These are phyloP conservation scores for Paecilomyces dactylethromorphus DNA, from an alignment of 2,329 filamentous ascomycete genomes.

Conservation along the genomic window DNA sequence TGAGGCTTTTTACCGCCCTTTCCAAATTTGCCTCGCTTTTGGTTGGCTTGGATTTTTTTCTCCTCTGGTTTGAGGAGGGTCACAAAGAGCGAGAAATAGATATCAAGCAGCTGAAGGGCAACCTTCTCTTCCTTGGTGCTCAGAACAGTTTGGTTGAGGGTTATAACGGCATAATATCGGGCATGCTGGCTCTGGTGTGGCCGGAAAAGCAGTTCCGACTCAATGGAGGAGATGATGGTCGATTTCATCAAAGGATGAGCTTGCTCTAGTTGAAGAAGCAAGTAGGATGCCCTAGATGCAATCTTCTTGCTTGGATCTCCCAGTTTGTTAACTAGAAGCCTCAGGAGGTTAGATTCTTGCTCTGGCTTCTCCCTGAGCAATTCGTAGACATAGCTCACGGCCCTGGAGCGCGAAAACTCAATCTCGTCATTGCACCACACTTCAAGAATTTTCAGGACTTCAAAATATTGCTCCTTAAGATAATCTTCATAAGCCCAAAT, in stretches of 20 bases:
- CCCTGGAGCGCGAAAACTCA: constrained; percentile 80
- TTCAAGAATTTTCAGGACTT: constrained; percentile 84
- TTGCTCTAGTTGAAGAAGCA: constrained; percentile 84
- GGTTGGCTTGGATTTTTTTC: constrained; percentile 28
- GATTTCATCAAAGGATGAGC: constrained; percentile 91
- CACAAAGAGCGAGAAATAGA: constrained; percentile 89
- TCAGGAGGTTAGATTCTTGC: constrained; percentile 88
- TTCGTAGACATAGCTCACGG: constrained; percentile 86
- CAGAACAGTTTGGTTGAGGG: constrained; percentile 91
- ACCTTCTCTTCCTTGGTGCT: constrained; percentile 75
- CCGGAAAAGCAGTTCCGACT: constrained; percentile 80
- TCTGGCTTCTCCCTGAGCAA: constrained; percentile 93
- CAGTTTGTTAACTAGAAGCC: constrained; percentile 90
- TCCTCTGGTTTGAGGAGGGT: constrained; percentile 63
- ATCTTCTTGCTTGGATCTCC: constrained; percentile 95
- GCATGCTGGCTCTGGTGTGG: constrained; percentile 82
- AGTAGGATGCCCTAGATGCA: constrained; percentile 83
- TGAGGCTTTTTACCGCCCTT: constrained; percentile 45
- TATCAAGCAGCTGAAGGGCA: constrained; percentile 72
- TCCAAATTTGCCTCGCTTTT: constrained; percentile 31
- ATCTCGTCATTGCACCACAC: constrained; percentile 93
- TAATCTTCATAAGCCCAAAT: constrained; percentile 92
- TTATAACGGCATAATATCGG: constrained; percentile 94
- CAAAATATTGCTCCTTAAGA: constrained; percentile 90
- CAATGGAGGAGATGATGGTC: constrained; percentile 75